Base-by-base conservation (phyloP, 2,329 filamentous ascomycete species). In the Claviceps purpurea region DNA sequence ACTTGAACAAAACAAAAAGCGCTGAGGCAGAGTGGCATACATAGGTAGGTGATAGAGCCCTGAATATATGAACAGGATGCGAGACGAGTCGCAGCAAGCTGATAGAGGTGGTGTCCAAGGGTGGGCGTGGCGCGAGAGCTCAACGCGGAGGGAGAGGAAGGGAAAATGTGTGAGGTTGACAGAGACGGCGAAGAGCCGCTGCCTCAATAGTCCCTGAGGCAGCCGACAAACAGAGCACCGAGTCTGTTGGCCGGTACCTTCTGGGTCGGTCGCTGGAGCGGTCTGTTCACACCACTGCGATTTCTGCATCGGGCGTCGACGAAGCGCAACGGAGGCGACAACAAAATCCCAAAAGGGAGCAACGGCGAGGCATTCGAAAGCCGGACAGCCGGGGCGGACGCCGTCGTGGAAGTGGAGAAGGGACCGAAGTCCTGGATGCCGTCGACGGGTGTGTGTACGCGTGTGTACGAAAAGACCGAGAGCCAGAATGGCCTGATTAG, bases 31-130 rank as follows among this genome's bases (percentile, higher is more conserved):
- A 58, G 57, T 56, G 55, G 56, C 56, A 56, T 61, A 54, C 56
- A 58, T 18, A 57, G 54, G 56, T 58, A 58, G 54, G 57, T 55
- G 57, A 53, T 40, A 47, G 44, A 16, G 20, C 30, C 49, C 50
- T 51, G 48, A 50, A 40, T 40, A 26, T 38, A 37, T 38, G 11
- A 30, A 37, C 2, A 16, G 39, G 14, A 24, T 51, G 50, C 50
- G 47, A 48, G 10, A 43, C 48, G 26, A 50, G 37, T 48, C 13
- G 47, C 37, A 47, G 30, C 46, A 38, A 44, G 70, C 70, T 72
- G 68, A 71, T 69, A 63, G 66, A 34, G 30, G 30, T 34, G 8
- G 30, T 34, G 30, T 37, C 37, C 26, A 55, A 52, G 52, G 49
- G 52, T 52, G 51, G 51, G 49, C 26, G 40, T 43, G 49, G 40